Base-by-base conservation (phyloP, 2,329 filamentous ascomycete genomes). In the Macroventuria anomochaeta region DNA sequence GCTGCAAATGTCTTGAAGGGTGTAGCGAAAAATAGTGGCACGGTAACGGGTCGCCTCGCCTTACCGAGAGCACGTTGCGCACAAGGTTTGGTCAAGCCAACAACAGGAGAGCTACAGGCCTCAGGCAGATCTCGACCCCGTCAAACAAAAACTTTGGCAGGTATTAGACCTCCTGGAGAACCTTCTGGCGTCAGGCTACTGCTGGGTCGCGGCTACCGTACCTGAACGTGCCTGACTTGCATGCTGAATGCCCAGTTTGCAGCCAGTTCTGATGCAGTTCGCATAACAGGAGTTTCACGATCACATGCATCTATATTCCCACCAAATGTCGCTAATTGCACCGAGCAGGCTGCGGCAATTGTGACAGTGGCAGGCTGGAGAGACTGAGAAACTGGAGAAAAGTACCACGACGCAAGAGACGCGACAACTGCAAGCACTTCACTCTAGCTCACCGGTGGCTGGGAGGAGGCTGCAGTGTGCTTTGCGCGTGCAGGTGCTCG, bases 1-100 rank as follows among this genome's bases (percentile, higher is more conserved):
- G 13, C 43, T 23, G 44, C 33, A 32, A 31, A 36, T n/a, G n/a
- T 21, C 7, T 33, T 20, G 15, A 26, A 44, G 47, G 49, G 41
- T 41, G 36, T 29, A 28, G 38, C 26, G 50, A 37, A 47, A 25
- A 43, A 47, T 20, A 53, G 50, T 53, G 50, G 50, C 50, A 42
- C 42, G 42, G 50, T 28, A 42, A 52, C 59, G 62, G 61, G 56
- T 64, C 63, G 63, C 49, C 56, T 61, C 63, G 61, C 23, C 1
- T 3, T 36, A 13, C 34, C 41, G 41, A 46, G 42, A 49, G 53
- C 36, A 40, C 36, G 57, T 55, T 51, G 46, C 23, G 21, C 32
- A 37, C 46, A 42, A 46, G 34, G 43, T 28, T 60, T 43, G 36
- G 46, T 26, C 26, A 36, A 37, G 47, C 47, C 47, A 36, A 32